A percentile compares a stretch with the other conserved stretches of the same genome.
Evolutionary conservation across 2,329 filamentous ascomycete genomes (phyloP).

Genomic region (Fusarium albosuccineum): DNA sequence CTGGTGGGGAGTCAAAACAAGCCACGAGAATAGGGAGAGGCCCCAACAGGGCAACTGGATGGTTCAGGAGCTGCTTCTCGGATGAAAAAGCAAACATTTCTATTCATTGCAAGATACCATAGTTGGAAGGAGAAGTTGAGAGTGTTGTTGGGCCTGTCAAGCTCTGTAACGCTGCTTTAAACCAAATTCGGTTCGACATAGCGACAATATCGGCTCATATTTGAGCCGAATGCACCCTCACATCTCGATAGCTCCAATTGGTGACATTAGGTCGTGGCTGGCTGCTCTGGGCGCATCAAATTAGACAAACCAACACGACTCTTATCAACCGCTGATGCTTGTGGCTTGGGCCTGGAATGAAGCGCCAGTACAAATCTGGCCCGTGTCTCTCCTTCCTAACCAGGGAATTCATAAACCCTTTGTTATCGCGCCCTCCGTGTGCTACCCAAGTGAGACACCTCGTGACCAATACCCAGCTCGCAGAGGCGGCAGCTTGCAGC

Average conservation of each 20-base stretch:
- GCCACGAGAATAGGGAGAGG: neutral
- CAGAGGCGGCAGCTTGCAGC: neutral
- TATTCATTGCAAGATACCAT: no score
- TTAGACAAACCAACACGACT: no score
- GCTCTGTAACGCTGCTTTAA: no score
- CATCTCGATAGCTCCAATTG: no score
- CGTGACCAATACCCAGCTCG: neutral
- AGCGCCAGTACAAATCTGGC: neutral
- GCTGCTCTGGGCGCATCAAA: no score
- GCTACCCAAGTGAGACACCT: slow-evolving; percentile 12
- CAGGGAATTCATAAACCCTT: neutral
- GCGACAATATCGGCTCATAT: no score
- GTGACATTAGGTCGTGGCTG: no score
- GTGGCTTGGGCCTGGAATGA: neutral
- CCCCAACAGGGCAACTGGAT: neutral
- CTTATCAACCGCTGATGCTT: neutral
- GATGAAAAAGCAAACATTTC: neutral
- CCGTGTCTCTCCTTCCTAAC: slow-evolving; percentile 10
- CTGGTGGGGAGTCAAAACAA: slow-evolving; percentile 14
- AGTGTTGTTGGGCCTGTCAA: no score
- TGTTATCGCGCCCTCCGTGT: slow-evolving; percentile 1
- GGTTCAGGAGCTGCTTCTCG: slow-evolving; percentile 8
- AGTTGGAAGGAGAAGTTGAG: neutral
- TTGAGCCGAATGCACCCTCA: no score
- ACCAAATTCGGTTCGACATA: no score